phyloP scores from a whole-genome alignment of 305 asterid genomes.

The Fraxinus platypoda region DNA sequence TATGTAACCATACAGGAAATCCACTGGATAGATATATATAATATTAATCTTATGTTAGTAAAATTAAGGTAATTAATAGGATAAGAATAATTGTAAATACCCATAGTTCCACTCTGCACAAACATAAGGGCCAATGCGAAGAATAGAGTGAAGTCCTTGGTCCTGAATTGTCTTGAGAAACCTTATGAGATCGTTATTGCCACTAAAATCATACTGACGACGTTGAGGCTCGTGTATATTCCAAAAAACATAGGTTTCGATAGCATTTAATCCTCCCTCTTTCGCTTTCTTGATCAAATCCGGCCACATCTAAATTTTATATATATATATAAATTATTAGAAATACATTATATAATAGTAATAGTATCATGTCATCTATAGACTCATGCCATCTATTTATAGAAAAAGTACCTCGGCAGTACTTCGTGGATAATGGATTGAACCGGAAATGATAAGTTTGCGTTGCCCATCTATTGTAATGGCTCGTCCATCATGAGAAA shows the following conservation, averaged over 20 bases:
- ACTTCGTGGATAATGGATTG: slow-evolving; percentile 62
- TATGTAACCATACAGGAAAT: slow-evolving; percentile 76
- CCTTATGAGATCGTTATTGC: slow-evolving; percentile 57
- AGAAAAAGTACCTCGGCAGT: slow-evolving; percentile 45
- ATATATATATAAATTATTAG: not conserved
- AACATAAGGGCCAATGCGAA: slow-evolving; percentile 80
- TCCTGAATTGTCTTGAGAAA: slow-evolving; percentile 55
- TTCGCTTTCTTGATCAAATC: slow-evolving; percentile 67
- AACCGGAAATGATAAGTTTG: slow-evolving; percentile 44
- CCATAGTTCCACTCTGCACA: slow-evolving; percentile 88
- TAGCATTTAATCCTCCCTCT: slow-evolving; percentile 68
- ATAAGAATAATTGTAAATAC: slow-evolving; percentile 20
- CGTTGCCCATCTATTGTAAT: slow-evolving; percentile 46
- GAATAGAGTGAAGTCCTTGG: slow-evolving; percentile 59
- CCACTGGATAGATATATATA: slow-evolving; percentile 37
- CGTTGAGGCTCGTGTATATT: slow-evolving; percentile 69
- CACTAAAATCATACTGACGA: slow-evolving; percentile 58
- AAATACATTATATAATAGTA: not conserved
- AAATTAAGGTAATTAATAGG: not conserved
- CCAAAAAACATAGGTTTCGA: slow-evolving; percentile 82
- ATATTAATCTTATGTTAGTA: not conserved
- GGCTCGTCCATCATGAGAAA: slow-evolving; percentile 52
- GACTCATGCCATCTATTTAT: no score
- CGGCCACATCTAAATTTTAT: slow-evolving; percentile 57
- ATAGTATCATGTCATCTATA: no score